These are phyloP conservation scores for Globisporangium solare DNA, from an alignment of 352 stramenopile genomes.

Conservation along the genomic window DNA sequence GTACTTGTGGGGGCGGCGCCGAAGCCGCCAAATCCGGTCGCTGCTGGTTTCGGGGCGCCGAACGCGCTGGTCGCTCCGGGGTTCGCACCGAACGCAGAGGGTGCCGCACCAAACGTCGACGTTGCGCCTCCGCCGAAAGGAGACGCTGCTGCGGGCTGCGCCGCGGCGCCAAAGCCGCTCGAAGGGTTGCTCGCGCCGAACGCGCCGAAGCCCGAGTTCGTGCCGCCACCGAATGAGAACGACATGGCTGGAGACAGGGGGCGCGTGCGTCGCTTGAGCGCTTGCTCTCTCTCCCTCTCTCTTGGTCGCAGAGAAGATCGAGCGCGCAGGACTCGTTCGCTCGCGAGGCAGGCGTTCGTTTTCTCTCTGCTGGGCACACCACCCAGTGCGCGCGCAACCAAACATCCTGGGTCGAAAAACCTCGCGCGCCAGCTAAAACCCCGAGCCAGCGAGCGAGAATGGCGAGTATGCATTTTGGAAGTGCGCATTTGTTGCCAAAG, in stretches of 20 bases:
- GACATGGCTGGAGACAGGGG: conserved; percentile 24
- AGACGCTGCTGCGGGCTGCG: conserved; percentile 33
- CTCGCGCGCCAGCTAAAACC: neutral
- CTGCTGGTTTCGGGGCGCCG: conserved; percentile 20
- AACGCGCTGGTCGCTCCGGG: conserved; percentile 32
- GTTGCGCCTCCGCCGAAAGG: conserved; percentile 35
- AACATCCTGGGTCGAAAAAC: conserved; percentile 1
- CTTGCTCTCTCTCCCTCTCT: neutral
- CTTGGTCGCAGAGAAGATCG: neutral
- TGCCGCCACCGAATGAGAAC: conserved; percentile 44
- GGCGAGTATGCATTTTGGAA: neutral
- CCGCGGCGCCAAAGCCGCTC: conserved; percentile 31
- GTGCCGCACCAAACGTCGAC: conserved; percentile 22
- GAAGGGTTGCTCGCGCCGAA: conserved; percentile 19
- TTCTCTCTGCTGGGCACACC: neutral
- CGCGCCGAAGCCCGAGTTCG: conserved; percentile 42
- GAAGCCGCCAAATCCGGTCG: conserved; percentile 43
- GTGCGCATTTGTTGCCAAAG: neutral
- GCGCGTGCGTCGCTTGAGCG: too few species aligned
- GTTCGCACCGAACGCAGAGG: conserved; percentile 36
- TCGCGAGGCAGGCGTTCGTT: neutral
- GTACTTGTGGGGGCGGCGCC: conserved; percentile 25
- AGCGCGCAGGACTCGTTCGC: neutral
- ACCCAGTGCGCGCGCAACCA: neutral
- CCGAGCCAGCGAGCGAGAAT: neutral